A percentile compares a stretch with the other conserved stretches of the same genome.
phyloP scores from a whole-genome alignment of 345 rosid genomes.

The Citrus medica region DNA sequence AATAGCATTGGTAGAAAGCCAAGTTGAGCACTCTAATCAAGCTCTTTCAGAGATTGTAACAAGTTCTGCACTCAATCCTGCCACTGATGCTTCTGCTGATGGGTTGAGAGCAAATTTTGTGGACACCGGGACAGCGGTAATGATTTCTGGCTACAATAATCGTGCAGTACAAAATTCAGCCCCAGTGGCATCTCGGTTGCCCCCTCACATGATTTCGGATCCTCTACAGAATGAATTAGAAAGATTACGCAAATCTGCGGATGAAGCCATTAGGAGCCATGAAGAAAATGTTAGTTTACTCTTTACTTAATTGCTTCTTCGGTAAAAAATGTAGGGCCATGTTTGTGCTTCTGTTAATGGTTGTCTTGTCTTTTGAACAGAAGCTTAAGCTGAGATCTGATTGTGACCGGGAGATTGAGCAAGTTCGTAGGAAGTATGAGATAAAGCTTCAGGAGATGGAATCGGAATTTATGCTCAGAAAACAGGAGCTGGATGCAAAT shows the following conservation, averaged over 20 bases:
- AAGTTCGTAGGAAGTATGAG: constrained; percentile 47
- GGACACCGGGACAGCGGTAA: constrained; percentile 17
- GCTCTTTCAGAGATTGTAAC: constrained; percentile 13
- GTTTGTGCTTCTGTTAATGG: constrained; percentile 10
- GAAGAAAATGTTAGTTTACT: constrained; percentile 40
- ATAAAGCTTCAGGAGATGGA: constrained; percentile 37
- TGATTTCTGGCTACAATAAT: constrained; percentile 16
- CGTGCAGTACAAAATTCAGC: constrained; percentile 23
- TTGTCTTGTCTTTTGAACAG: constrained; percentile 35
- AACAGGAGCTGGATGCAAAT: constrained; percentile 39
- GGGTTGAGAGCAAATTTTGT: constrained; percentile 11
- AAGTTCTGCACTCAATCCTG: background rate
- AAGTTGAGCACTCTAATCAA: constrained; percentile 11
- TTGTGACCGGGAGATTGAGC: constrained; percentile 54
- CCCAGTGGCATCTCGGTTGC: constrained; percentile 18
- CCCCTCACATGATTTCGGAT: constrained; percentile 24
- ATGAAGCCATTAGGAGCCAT: constrained; percentile 22
- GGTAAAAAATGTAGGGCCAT: background rate
- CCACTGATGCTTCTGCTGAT: constrained; percentile 7
- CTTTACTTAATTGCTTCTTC: constrained; percentile 12
- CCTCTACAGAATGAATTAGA: constrained; percentile 67
- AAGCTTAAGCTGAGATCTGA: constrained; percentile 40
- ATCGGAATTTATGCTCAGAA: constrained; percentile 26
- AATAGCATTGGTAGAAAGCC: constrained; percentile 11
- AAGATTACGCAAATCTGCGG: constrained; percentile 33